Conservation (phyloP, 768 basidiomycete genomes). For the Leccinum boreale region DNA sequence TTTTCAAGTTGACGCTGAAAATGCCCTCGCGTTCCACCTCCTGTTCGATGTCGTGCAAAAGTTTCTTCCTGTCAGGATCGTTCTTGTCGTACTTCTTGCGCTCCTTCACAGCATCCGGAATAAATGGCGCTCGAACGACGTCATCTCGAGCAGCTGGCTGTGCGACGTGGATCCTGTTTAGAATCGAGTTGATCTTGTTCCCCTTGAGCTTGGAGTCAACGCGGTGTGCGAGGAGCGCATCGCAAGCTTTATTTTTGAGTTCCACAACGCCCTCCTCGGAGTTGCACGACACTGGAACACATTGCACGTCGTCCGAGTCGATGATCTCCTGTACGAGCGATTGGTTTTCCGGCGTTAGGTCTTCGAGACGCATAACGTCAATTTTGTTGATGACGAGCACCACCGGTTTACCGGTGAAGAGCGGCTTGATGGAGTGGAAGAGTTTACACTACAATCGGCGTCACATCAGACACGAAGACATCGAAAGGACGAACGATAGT, state of each 20-base stretch:
- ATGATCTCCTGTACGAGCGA: conserved; percentile 87
- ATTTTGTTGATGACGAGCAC: conserved; percentile 98
- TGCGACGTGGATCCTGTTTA: conserved; percentile 95
- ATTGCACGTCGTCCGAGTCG: conserved; percentile 62
- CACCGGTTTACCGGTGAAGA: conserved; percentile 91
- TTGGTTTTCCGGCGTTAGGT: conserved; percentile 72
- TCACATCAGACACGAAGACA: background rate
- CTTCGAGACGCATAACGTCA: conserved; percentile 86
- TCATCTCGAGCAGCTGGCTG: conserved; percentile 89
- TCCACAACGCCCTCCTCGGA: conserved; percentile 98
- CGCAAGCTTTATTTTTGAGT: conserved; percentile 93
- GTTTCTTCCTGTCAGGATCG: conserved; percentile 70
- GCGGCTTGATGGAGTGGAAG: conserved; percentile 98
- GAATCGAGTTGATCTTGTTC: conserved; percentile 85
- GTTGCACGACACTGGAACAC: conserved; percentile 88
- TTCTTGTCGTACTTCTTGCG: conserved; percentile 82
- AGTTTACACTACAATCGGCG: conserved; percentile 74
- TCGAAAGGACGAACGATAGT: background rate
- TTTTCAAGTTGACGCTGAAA: conserved; percentile 85
- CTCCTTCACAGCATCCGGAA: conserved; percentile 79
- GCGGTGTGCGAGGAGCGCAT: conserved; percentile 89
- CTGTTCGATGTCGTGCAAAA: conserved; percentile 80
- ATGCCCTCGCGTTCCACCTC: conserved; percentile 90
- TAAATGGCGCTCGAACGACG: conserved; percentile 81
- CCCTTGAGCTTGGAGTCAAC: conserved; percentile 95